Evolutionary conservation across 2,329 filamentous ascomycete species (phyloP).

Genomic region (Aaosphaeria arxii): DNA sequence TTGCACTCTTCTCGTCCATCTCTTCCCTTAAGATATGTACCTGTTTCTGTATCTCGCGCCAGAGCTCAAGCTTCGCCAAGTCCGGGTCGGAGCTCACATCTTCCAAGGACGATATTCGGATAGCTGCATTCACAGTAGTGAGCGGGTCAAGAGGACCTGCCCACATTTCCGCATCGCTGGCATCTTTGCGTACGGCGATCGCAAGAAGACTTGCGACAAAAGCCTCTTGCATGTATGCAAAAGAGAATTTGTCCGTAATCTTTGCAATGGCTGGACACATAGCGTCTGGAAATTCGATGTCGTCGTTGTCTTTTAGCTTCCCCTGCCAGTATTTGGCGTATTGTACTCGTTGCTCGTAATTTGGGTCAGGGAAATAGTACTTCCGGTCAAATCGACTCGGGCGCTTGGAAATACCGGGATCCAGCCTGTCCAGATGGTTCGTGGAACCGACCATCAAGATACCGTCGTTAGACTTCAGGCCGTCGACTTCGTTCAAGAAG

Average conservation of each 20-base stretch:
- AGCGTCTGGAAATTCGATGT: conserved; percentile 41
- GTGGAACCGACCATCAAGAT: conserved; percentile 68
- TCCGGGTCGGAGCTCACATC: conserved; percentile 16
- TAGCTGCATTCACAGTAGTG: conserved; percentile 1
- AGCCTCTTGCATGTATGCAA: conserved; percentile 46
- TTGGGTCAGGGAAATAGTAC: conserved; percentile 44
- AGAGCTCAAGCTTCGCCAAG: conserved; percentile 38
- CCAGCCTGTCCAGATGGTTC: conserved; percentile 62
- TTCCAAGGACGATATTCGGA: neutral
- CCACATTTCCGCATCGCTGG: conserved; percentile 10
- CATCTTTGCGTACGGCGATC: conserved; percentile 26
- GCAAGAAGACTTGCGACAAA: conserved; percentile 41
- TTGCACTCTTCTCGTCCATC: conserved; percentile 24
- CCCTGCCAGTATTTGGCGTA: conserved; percentile 46
- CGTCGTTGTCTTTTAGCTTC: conserved; percentile 37
- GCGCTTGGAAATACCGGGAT: conserved; percentile 58
- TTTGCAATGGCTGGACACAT: conserved; percentile 39
- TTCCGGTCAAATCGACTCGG: conserved; percentile 48
- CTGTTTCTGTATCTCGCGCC: conserved; percentile 43
- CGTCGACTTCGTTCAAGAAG: conserved; percentile 72
- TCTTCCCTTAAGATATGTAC: conserved; percentile 42
- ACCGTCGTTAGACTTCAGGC: conserved; percentile 66
- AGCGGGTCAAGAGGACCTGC: conserved; percentile 27
- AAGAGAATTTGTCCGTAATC: conserved; percentile 45
- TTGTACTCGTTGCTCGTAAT: conserved; percentile 35